Evolutionary conservation across 345 rosid genomes (phyloP).

Genomic region (Lepidium sativum): DNA sequence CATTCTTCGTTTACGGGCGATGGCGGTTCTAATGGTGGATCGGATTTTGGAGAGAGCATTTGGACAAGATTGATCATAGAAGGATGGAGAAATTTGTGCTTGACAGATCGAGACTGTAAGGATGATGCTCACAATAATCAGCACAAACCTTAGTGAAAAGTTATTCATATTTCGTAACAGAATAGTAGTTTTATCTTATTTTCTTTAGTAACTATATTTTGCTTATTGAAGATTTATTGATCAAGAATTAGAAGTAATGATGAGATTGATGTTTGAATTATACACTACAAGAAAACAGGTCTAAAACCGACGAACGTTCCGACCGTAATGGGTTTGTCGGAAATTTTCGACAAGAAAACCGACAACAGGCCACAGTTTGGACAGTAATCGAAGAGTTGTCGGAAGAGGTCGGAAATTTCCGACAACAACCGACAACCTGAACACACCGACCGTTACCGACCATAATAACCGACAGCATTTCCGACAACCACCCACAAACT

Average conservation of each 20-base stretch:
- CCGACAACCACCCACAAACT: too few relatives aligned
- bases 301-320: too few relatives aligned
- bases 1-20: slow-evolving; percentile 35
- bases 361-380: too few relatives aligned
- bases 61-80: slow-evolving; percentile 39
- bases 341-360: too few relatives aligned
- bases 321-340: too few relatives aligned
- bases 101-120: neutral
- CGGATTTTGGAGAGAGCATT: slow-evolving; percentile 28
- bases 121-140: slow-evolving; percentile 1
- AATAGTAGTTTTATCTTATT: neutral
- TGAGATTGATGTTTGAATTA: slow-evolving; percentile 2
- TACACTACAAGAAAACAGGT: too few relatives aligned
- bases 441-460: too few relatives aligned
- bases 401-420: too few relatives aligned
- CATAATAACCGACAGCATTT: too few relatives aligned
- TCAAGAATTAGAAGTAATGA: neutral
- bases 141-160: neutral
- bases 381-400: too few relatives aligned
- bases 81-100: slow-evolving; percentile 37
- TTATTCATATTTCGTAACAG: neutral
- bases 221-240: neutral
- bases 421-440: too few relatives aligned
- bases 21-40: slow-evolving; percentile 15
- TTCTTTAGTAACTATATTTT: neutral